A percentile compares a stretch with the other conserved stretches of the same genome.
Conservation (phyloP, 1,139 yeast genomes). For the Williopsis jadinii region DNA sequence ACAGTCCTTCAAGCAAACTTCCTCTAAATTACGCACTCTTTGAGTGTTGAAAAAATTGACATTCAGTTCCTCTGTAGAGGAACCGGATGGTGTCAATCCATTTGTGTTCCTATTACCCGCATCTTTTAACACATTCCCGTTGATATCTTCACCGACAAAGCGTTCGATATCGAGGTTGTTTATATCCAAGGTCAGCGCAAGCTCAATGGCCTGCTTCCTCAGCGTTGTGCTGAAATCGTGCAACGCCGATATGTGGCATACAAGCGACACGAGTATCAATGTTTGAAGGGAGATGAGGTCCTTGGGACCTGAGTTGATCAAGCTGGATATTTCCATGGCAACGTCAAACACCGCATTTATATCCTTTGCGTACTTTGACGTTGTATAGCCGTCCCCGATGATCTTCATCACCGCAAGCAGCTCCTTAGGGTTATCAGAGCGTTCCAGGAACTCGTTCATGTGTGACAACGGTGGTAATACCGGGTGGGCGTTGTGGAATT, state of each 20-base stretch:
- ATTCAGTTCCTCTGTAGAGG: constrained; percentile 15
- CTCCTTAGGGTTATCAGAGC: constrained; percentile 31
- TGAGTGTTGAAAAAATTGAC: constrained; percentile 21
- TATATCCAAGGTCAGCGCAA: constrained; percentile 31
- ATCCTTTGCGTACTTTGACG: constrained; percentile 27
- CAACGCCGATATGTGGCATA: constrained; percentile 40
- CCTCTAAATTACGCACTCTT: constrained; percentile 24
- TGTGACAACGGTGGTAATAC: constrained; percentile 34
- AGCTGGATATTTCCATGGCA: constrained; percentile 30
- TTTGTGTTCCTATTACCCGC: not conserved
- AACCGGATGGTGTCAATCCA: constrained; percentile 11
- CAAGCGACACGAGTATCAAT: constrained; percentile 31
- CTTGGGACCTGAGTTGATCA: constrained; percentile 28
- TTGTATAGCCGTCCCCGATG: constrained; percentile 38
- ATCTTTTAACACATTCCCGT: constrained; percentile 12
- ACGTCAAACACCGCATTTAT: constrained; percentile 29
- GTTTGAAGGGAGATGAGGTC: constrained; percentile 39
- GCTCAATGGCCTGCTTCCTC: constrained; percentile 33
- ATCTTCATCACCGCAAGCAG: constrained; percentile 38
- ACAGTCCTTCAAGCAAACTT: constrained; percentile 24
- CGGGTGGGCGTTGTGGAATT: constrained; percentile 39
- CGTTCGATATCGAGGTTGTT: constrained; percentile 28
- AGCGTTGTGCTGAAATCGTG: constrained; percentile 36
- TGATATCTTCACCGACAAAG: constrained; percentile 18
- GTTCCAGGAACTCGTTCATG: constrained; percentile 26